A percentile compares a stretch with the other conserved stretches of the same genome.
Conservation (phyloP, 139 green algal species). For the Edaphochlamys debaryana region DNA sequence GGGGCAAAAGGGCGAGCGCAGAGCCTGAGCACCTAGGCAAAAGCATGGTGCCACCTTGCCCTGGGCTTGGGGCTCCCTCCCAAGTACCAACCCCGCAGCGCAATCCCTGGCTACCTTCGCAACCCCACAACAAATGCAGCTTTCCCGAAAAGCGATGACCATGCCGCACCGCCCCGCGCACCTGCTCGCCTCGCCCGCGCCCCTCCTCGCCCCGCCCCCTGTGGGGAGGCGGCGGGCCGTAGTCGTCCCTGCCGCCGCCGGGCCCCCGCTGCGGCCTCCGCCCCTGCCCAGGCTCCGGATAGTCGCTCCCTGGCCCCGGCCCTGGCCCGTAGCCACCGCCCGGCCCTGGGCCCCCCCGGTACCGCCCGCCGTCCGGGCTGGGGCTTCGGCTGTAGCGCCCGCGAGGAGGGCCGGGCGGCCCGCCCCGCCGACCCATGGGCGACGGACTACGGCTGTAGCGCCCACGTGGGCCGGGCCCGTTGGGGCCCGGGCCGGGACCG, state of each 20-base stretch:
- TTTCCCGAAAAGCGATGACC: too few relatives aligned
- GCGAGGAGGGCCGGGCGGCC: not conserved
- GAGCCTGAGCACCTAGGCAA: not conserved
- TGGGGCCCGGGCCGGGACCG: not conserved
- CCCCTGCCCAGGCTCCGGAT: not conserved
- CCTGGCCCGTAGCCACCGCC: not conserved
- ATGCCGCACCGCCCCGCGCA: not conserved
- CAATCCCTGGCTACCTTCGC: too few relatives aligned
- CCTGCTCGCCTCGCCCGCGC: not conserved
- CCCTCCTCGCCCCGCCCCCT: too few relatives aligned
- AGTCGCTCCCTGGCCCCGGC: not conserved
- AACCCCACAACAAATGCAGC: too few relatives aligned
- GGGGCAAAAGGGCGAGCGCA: too few relatives aligned
- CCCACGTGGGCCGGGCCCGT: not conserved
- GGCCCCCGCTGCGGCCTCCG: too few relatives aligned
- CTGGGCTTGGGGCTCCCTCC: not conserved
- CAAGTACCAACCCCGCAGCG: too few relatives aligned
- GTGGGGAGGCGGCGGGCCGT: too few relatives aligned
- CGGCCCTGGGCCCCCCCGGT: not conserved
- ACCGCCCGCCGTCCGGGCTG: conserved; percentile 1
- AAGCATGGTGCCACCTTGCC: not conserved
- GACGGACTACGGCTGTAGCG: conserved; percentile 25
- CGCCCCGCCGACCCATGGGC: not conserved
- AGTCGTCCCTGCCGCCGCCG: not conserved
- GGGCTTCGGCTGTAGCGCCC: too few relatives aligned